Evolutionary conservation across 139 green algal species (phyloP).

Genomic region (Micractinium sp.): DNA sequence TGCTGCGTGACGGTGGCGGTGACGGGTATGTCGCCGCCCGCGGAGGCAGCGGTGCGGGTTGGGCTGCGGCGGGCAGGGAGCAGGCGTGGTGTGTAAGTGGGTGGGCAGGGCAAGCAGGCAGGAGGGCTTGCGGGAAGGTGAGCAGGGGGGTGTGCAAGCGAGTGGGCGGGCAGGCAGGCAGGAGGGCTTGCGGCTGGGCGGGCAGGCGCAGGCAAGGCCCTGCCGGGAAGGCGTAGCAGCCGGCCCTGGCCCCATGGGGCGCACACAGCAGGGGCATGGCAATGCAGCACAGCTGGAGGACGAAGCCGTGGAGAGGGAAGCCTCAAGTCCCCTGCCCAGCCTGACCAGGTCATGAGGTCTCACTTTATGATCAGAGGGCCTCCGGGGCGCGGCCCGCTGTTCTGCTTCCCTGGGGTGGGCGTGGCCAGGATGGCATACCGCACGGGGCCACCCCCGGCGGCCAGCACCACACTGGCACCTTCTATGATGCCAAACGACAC

Average conservation of each 20-base stretch:
- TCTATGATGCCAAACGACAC: slow-evolving; percentile 30
- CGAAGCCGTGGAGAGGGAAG: neutral
- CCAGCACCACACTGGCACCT: neutral
- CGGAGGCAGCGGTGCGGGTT: slow-evolving; percentile 3
- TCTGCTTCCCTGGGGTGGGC: slow-evolving; percentile 32
- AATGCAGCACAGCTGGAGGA: neutral
- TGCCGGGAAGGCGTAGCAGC: neutral
- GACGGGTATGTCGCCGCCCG: slow-evolving; percentile 4
- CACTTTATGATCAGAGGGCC: slow-evolving; percentile 20
- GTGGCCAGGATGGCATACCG: slow-evolving; percentile 33
- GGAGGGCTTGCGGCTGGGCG: no score
- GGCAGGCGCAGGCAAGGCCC: neutral
- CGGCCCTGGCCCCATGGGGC: no score
- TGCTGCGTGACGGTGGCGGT: slow-evolving; percentile 19
- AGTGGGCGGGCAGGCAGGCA: no score
- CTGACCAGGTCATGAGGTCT: neutral
- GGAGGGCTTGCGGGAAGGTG: neutral
- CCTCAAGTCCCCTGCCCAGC: neutral
- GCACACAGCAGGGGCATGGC: neutral
- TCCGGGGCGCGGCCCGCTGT: slow-evolving; percentile 24
- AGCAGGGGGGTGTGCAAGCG: neutral
- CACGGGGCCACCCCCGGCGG: neutral
- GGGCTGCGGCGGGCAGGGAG: slow-evolving; percentile 1
- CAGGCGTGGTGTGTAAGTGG: no score
- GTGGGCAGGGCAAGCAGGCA: neutral